These are phyloP conservation scores for Creolimax fragrantissima DNA, from an alignment of 78 protist species.

Conservation along the genomic window DNA sequence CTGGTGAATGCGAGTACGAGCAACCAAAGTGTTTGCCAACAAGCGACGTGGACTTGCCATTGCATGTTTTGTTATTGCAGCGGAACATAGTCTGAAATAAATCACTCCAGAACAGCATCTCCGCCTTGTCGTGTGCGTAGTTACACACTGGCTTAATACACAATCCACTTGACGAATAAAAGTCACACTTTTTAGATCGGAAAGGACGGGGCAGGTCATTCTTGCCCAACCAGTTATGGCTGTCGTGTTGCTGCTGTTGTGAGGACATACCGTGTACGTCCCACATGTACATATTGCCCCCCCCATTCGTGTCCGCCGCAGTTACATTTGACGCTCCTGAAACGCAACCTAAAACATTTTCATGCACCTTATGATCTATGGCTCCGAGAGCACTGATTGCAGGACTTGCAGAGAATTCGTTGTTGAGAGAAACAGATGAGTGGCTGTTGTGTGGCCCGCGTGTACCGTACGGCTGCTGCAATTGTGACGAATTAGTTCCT, in stretches of 20 bases:
- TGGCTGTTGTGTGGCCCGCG: no score
- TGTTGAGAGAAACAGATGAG: neutral
- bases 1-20: neutral
- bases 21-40: neutral
- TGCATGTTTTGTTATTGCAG: neutral
- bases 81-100: constrained; percentile 9
- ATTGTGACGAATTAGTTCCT: neutral
- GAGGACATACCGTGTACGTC: neutral
- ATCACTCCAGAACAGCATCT: neutral
- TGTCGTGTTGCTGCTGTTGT: neutral
- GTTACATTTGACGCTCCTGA: neutral
- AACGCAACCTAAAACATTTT: neutral
- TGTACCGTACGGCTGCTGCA: neutral
- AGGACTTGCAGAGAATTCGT: neutral
- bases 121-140: neutral
- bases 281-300: neutral
- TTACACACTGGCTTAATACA: neutral
- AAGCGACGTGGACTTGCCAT: neutral
- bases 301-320: neutral
- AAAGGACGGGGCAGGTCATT: neutral
- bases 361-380: no score
- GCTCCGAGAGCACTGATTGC: no score
- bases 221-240: neutral
- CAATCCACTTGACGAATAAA: neutral
- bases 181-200: neutral